Base-by-base conservation (phyloP, 345 rosid genomes). In the Viola odorata region DNA sequence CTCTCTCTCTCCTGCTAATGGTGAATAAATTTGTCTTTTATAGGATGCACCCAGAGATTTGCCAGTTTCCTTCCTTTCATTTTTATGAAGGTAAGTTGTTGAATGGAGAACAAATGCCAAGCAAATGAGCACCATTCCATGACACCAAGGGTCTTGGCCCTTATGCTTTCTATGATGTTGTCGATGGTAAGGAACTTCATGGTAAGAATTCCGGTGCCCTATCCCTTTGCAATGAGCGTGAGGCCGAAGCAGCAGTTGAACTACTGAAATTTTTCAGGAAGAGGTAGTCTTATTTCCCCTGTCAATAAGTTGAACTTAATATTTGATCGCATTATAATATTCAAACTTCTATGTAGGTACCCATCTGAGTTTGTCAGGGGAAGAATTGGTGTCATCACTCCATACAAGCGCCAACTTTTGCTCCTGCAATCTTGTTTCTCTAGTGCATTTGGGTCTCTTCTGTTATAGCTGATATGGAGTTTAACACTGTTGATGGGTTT, bases 1-100 rank as follows among this genome's bases (percentile, higher is more conserved):
- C 14, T 10, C 7, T 32, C 1, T 9, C 32, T 47, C 17, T 41
- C 9, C 12, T 58, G 8, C 73, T 69, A 55, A 69, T 38, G 45
- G 39, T 38, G 7, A n/a, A 12, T 68, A 7, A 47, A 36, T 57
- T 16, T 60, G 37, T 74, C 62, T 53, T 68, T 70, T 65, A 51
- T 75, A 77, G 99, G 84, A 92, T 92, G 99, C 96, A 92, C 67
- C 97, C 99, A n/a, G 99, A 86, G 61, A 92, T 92, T 72, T 85
- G 88, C 71, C 71, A 58, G 67, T 94, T 94, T 68, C 99, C 97
- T 32, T 94, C 99, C 15, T 70, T 78, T 73, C 96, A 87, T 65
- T 94, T 94, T 75, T 94, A 94, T 67, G 95, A 90, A 63, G 82
- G 81, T 7, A 87, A 87, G 75, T 77, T 90, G 69, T 81, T 90